Base-by-base conservation (phyloP, 192 early-diverging fungal genomes). In the Anaeromyces robustus region DNA sequence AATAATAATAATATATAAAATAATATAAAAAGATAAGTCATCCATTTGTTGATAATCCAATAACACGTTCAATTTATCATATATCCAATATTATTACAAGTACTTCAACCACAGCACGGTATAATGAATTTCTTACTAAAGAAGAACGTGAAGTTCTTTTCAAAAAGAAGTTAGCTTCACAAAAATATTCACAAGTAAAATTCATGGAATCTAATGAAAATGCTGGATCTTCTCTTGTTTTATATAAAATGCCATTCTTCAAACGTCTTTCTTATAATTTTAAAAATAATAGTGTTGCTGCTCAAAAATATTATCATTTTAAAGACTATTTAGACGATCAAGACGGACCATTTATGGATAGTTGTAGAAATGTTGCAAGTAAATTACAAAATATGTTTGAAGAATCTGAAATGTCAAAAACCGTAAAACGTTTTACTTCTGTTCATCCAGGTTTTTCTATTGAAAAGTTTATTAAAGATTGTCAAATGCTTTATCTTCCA, bases 321-420 rank as follows among this genome's bases (percentile, higher is more conserved):
- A 52, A 52, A 52, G 22, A 52, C 19, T 52, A 52, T 52, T 52
- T 52, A 52, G 43, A 52, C 22, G 43, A 52, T 52, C 43, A 52
- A 52, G 43, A 52, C 22, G 43, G 43, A 52, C 43, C 43, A 22
- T 52, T 52, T 22, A 52, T 52, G 43, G 43, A 52, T 22, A 52
- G 43, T 52, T 52, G 18, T 52, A 52, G 43, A 52, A 52, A 52
- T 22, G 22, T 52, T 52, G 43, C 43, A 22, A 22, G 43, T 22
- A 52, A 14, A 52, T 52, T 52, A 52, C 43, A 52, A 52, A 19
- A 19, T 52, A 52, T 93, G 80, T 93, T 96, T 82, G 93, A 96
- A 77, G 98, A 99, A 85, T 94, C 94, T 29, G 97, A 99, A 89
- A 92, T 94, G 81, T 95, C 95, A 16, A 87, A 93, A 81, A 95